Evolutionary conservation across 805 yeast species (phyloP).

Genomic region (Myxozyma geophila): DNA sequence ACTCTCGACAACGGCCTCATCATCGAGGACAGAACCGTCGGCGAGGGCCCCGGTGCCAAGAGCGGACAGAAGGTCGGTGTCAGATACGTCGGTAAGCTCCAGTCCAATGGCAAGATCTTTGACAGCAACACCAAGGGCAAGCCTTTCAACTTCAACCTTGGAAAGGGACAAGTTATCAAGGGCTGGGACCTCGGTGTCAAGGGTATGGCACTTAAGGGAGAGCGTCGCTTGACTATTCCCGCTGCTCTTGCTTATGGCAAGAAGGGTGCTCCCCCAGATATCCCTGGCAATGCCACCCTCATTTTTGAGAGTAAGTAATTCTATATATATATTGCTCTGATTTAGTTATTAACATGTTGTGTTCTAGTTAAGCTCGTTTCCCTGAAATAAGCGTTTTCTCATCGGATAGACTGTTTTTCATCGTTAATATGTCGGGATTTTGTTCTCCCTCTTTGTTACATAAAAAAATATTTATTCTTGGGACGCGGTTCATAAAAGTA

Average conservation of each 20-base stretch:
- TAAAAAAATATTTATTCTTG: conserved; percentile 5
- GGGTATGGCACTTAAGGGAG: conserved; percentile 99
- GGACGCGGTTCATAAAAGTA: conserved; percentile 20
- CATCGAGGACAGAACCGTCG: conserved; percentile 88
- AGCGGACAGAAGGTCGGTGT: conserved; percentile 90
- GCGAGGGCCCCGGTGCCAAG: conserved; percentile 88
- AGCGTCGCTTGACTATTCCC: conserved; percentile 96
- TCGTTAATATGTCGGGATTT: neutral
- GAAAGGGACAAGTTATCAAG: conserved; percentile 97
- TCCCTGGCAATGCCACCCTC: conserved; percentile 96
- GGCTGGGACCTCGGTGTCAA: conserved; percentile 99
- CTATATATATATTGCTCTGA: neutral
- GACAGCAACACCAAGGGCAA: conserved; percentile 97
- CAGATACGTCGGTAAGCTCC: conserved; percentile 96
- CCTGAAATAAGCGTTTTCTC: conserved; percentile 14
- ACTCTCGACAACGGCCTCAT: conserved; percentile 91
- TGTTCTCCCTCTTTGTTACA: neutral
- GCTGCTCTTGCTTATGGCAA: conserved; percentile 96
- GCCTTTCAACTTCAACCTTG: conserved; percentile 89
- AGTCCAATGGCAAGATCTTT: conserved; percentile 86
- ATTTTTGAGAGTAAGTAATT: conserved; percentile 72
- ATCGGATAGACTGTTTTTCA: neutral
- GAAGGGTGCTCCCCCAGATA: conserved; percentile 84
- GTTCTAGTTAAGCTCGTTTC: conserved; percentile 22
- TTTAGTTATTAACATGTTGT: neutral